Percentiles rank a stretch among this genome's conserved stretches.
Conservation (phyloP, 176 grass and related monocot genomes). For the Typha latifolia region DNA sequence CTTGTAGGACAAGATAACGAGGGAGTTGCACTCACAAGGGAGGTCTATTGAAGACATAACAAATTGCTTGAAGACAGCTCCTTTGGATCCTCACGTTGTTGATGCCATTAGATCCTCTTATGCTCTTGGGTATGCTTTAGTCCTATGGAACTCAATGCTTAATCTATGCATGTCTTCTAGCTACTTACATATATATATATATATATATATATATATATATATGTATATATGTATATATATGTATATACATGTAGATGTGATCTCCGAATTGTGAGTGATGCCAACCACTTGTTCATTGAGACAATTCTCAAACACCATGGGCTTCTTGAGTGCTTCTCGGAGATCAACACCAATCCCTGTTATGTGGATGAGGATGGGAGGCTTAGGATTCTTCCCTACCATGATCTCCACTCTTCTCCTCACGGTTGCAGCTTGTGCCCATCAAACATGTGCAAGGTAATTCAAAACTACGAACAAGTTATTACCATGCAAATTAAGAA, state of each 20-base stretch:
- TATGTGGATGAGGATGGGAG: conserved; percentile 39
- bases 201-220: too few relatives aligned
- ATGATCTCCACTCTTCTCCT: conserved; percentile 35
- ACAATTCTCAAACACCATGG: conserved; percentile 69
- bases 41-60: conserved; percentile 40
- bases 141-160: not conserved
- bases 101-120: conserved; percentile 37
- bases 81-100: conserved; percentile 43
- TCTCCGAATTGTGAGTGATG: conserved; percentile 74
- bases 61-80: conserved; percentile 23
- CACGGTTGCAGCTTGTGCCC: conserved; percentile 77
- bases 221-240: too few relatives aligned
- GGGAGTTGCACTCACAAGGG: conserved; percentile 32
- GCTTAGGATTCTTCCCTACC: conserved; percentile 51
- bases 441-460: conserved; percentile 93
- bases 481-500: too few relatives aligned
- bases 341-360: conserved; percentile 84
- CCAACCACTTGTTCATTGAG: conserved; percentile 86
- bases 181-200: too few relatives aligned
- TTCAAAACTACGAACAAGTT: not conserved
- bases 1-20: conserved; percentile 64
- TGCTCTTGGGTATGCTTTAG: conserved; percentile 24
- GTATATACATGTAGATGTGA: conserved; percentile 45
- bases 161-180: too few relatives aligned
- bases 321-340: conserved; percentile 53